phyloP scores from a whole-genome alignment of 495 filamentous ascomycete species.

The Lophiostoma macrostomum region DNA sequence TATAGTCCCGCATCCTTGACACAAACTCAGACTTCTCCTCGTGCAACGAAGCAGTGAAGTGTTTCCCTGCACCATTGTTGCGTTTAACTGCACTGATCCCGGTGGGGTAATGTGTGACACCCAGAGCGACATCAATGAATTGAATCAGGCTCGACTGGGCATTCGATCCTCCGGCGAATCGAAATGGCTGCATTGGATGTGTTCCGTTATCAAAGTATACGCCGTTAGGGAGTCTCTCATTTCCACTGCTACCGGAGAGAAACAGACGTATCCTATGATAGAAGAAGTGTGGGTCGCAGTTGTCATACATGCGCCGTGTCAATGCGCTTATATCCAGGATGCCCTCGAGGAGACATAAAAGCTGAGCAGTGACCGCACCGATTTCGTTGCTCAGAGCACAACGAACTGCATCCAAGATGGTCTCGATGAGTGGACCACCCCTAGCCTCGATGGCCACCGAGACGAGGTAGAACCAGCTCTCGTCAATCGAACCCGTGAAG shows the following conservation, averaged over 20 bases:
- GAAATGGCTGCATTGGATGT: slow-evolving; percentile 23
- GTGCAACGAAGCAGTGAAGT: background rate
- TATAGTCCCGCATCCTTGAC: slow-evolving; percentile 37
- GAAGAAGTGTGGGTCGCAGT: slow-evolving; percentile 32
- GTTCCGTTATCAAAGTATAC: slow-evolving; percentile 36
- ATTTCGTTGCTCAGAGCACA: background rate
- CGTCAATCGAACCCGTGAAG: slow-evolving; percentile 34
- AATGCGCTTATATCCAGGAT: slow-evolving; percentile 23
- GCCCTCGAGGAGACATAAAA: slow-evolving; percentile 21
- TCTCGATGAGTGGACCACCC: slow-evolving; percentile 27
- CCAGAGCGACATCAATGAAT: slow-evolving; percentile 38
- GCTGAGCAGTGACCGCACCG: background rate
- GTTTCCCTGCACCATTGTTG: background rate
- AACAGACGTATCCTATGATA: slow-evolving; percentile 36
- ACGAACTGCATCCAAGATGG: slow-evolving; percentile 29
- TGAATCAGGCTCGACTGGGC: slow-evolving; percentile 39
- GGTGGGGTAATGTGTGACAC: slow-evolving; percentile 29
- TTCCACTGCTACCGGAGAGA: slow-evolving; percentile 34
- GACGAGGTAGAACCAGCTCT: slow-evolving; percentile 38
- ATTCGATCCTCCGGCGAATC: slow-evolving; percentile 37
- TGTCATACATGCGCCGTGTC: slow-evolving; percentile 34
- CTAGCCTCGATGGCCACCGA: slow-evolving; percentile 36
- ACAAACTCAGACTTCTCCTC: background rate
- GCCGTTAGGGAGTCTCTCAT: slow-evolving; percentile 34
- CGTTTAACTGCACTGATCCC: slow-evolving; percentile 5